Base-by-base conservation (phyloP, 352 stramenopile species). In the Pythium apleroticum region DNA sequence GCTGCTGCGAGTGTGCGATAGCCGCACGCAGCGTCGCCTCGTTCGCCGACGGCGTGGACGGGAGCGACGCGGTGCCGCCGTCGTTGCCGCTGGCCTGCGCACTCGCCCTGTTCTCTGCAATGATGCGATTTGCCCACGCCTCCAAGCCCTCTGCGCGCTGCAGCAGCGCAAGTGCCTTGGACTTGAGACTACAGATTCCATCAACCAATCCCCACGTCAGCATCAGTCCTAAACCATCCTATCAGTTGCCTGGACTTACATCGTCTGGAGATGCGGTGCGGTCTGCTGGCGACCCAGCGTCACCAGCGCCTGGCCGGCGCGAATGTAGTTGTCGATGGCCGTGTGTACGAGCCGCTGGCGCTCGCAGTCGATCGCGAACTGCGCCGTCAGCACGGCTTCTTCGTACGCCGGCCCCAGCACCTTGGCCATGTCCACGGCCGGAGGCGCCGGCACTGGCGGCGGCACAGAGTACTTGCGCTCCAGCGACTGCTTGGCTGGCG, bases 101-200 rank as follows among this genome's bases (percentile, higher is more conserved):
- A 9, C 4, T 27, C 41, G 41, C 41, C 9, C 58, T 59, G 65
- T 69, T 67, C 52, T 58, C 30, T 15, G 73, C 68, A 50, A 82
- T 65, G 10, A 90, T 70, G 7, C 79, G 66, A 8, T 57, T 74
- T 1, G 74, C 76, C 86, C 86, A 94, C 19, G 84, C 81, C 10
- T 85, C 80, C 12, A 94, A 60, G 0, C 75, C 79, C 50, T 94
- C 86, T 19, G 86, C 86, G 6, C 86, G 84, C 63, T 91, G 75
- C n/a, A 94, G 65, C 37, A 93, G 56, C 27, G 81, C 73, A 6
- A 91, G 72, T n/a, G 86, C 86, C 72, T 92, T 94, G 24, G 85
- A 77, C 55, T 89, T 88, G 1, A 94, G 72, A 60, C 77, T 85
- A 27, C 9, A 57, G 12, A 53, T 4, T 17, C 4, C 27, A 58